phyloP scores from a whole-genome alignment of 2,329 filamentous ascomycete genomes.

The Cladosporium sp. region DNA sequence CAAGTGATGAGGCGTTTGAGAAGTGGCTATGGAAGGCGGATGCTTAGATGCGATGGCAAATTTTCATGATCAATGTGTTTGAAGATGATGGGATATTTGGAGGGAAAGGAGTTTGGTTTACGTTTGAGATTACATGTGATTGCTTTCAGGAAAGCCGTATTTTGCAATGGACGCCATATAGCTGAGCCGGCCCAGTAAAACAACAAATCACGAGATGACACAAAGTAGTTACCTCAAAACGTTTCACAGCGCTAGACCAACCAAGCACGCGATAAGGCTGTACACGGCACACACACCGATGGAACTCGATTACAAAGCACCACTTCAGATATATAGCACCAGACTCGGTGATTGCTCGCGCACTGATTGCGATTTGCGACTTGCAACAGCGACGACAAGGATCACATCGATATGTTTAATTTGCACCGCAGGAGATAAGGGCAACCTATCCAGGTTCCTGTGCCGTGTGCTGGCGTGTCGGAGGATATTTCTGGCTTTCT shows the following conservation, averaged over 20 bases:
- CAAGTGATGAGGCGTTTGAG: neutral
- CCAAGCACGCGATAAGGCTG: neutral
- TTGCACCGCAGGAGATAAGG: neutral
- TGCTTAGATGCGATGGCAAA: neutral
- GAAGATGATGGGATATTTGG: neutral
- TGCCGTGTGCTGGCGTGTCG: neutral
- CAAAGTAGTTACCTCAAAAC: neutral
- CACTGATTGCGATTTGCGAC: neutral
- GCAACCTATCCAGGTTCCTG: neutral
- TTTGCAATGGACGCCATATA: neutral
- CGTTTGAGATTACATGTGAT: neutral
- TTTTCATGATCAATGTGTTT: neutral
- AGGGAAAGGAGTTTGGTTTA: neutral
- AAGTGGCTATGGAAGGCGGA: constrained; percentile 15
- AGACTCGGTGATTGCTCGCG: constrained; percentile 1
- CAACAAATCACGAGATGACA: neutral
- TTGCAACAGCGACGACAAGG: neutral
- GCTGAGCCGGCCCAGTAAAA: neutral
- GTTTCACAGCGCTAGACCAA: neutral
- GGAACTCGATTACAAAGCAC: neutral
- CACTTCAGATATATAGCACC: neutral
- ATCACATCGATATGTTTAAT: neutral
- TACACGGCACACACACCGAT: neutral
- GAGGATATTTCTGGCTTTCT: neutral
- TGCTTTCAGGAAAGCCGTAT: neutral